Evolutionary conservation across 257 asterid genomes (phyloP).

Genomic region (Scutellaria barbata): DNA sequence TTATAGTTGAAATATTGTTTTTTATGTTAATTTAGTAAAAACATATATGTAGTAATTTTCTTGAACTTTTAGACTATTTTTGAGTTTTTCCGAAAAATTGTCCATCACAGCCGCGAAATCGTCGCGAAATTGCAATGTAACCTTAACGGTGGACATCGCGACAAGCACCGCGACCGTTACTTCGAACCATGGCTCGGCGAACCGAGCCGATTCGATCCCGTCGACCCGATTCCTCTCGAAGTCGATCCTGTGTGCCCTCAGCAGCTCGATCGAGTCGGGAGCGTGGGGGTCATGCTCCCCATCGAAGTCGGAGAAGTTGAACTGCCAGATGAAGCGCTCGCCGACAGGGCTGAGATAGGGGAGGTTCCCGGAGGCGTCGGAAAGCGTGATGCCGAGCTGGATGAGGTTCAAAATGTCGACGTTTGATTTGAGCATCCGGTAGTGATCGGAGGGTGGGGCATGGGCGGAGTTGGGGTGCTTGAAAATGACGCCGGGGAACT

Average conservation of each 20-base stretch:
- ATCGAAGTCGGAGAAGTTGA: constrained; percentile 63
- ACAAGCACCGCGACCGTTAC: too few relatives aligned
- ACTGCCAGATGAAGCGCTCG: constrained; percentile 62
- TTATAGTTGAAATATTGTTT: too few relatives aligned
- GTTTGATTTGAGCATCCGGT: constrained; percentile 62
- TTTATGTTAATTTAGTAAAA: too few relatives aligned
- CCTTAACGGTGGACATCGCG: too few relatives aligned
- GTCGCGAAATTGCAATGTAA: too few relatives aligned
- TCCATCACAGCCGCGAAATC: too few relatives aligned
- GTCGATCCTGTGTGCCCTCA: constrained; percentile 51
- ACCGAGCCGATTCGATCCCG: constrained; percentile 50
- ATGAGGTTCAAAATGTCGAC: constrained; percentile 70
- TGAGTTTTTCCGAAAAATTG: too few relatives aligned
- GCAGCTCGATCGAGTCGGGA: constrained; percentile 48
- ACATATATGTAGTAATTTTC: too few relatives aligned
- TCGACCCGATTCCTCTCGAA: constrained; percentile 45
- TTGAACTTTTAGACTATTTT: too few relatives aligned
- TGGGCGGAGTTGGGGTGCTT: constrained; percentile 38
- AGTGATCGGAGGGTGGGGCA: constrained; percentile 51
- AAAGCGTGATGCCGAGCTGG: constrained; percentile 76
- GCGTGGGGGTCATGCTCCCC: constrained; percentile 52
- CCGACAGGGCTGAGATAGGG: constrained; percentile 56
- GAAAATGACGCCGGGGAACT: constrained; percentile 71
- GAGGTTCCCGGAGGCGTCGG: constrained; percentile 67
- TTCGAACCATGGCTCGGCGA: too few relatives aligned